These are phyloP conservation scores for Erysimum cheiri DNA, from an alignment of 441 rosid genomes.

Conservation along the genomic window DNA sequence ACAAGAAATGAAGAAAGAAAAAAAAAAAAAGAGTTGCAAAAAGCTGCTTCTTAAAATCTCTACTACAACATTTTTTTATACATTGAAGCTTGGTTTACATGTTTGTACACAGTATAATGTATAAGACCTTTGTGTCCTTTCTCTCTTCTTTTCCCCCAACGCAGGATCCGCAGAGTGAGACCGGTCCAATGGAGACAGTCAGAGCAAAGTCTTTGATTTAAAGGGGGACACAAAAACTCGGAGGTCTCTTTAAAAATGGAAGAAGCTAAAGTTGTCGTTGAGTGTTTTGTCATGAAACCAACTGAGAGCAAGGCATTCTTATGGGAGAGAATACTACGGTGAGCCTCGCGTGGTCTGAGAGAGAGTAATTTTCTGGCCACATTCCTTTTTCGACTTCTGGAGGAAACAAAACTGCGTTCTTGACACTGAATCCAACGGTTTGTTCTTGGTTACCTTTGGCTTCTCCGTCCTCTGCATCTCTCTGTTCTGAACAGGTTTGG, in stretches of 20 bases:
- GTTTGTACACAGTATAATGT: conserved; percentile 28
- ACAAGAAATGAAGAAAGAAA: neutral
- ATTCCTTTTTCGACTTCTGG: conserved; percentile 91
- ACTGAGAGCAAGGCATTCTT: conserved; percentile 76
- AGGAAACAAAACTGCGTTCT: conserved; percentile 94
- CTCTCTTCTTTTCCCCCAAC: conserved; percentile 28
- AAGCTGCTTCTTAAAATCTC: conserved; percentile 38
- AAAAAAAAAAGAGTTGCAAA: conserved; percentile 16
- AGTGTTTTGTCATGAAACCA: conserved; percentile 46
- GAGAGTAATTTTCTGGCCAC: conserved; percentile 92
- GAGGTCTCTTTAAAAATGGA: conserved; percentile 27
- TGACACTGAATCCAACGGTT: conserved; percentile 83
- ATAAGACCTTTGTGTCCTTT: conserved; percentile 1
- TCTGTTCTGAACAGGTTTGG: conserved; percentile 55
- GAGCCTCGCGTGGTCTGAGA: conserved; percentile 90
- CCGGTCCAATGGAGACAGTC: conserved; percentile 9
- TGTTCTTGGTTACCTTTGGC: conserved; percentile 52
- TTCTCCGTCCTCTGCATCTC: conserved; percentile 44
- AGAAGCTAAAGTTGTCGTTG: conserved; percentile 21
- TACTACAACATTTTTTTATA: conserved; percentile 35
- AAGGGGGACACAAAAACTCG: conserved; percentile 29
- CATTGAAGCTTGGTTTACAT: conserved; percentile 35
- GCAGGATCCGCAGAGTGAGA: conserved; percentile 20
- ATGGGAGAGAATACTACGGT: conserved; percentile 94
- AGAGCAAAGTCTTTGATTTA: neutral